Conservation (phyloP, 768 basidiomycete genomes). For the Kwoniella botswanensis region DNA sequence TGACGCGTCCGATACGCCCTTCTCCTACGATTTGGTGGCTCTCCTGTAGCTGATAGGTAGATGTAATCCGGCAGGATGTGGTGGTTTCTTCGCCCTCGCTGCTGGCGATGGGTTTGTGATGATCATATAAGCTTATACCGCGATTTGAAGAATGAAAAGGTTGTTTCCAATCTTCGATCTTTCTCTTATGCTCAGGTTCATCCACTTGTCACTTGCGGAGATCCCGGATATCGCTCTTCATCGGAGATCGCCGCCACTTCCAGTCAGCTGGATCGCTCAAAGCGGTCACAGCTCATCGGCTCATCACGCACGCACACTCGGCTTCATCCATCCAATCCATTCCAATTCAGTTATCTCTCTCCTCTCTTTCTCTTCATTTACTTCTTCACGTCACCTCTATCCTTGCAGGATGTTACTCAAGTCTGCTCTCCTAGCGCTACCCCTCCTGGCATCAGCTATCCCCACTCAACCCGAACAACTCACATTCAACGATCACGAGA, state of each 20-base stretch:
- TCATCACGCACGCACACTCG: slow-evolving; percentile 10
- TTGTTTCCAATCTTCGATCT: no score
- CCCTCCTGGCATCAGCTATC: slow-evolving; percentile 41
- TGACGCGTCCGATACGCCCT: background rate
- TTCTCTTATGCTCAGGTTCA: no score
- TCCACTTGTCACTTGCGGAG: background rate
- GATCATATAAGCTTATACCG: background rate
- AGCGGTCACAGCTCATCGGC: slow-evolving; percentile 12
- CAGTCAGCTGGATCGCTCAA: background rate
- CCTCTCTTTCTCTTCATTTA: slow-evolving; percentile 1
- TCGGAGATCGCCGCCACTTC: background rate
- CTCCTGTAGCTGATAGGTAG: no score
- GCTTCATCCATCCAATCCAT: background rate
- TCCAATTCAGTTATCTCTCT: slow-evolving; percentile 1
- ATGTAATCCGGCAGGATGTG: background rate
- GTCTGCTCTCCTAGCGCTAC: slow-evolving; percentile 35
- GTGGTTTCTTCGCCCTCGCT: background rate
- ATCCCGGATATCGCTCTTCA: background rate
- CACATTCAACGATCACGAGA: slow-evolving; percentile 13
- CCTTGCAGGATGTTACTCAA: slow-evolving; percentile 38
- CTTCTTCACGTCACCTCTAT: background rate
- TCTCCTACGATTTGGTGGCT: background rate
- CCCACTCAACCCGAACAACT: slow-evolving; percentile 32
- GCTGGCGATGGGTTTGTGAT: background rate
- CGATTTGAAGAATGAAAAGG: no score